These are phyloP conservation scores for Xylaria multiplex DNA, from an alignment of 2,329 filamentous ascomycete genomes.

Conservation along the genomic window DNA sequence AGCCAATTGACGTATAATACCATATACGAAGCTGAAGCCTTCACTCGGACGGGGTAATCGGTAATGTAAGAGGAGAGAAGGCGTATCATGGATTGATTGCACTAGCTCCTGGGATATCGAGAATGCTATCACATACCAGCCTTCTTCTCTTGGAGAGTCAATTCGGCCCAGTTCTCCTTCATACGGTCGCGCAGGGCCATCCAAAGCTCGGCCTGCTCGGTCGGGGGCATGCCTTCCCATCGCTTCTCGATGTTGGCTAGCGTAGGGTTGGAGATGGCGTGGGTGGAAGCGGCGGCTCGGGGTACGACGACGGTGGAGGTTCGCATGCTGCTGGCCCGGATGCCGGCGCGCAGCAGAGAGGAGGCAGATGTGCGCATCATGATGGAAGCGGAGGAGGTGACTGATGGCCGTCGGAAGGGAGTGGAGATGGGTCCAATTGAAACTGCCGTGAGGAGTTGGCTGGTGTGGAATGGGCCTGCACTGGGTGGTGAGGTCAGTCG, in stretches of 20 bases:
- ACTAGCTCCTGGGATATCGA: conserved; percentile 3
- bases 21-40: neutral
- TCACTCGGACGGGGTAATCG: neutral
- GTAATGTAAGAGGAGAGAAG: neutral
- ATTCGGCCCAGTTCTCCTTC: conserved; percentile 96
- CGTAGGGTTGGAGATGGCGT: conserved; percentile 97
- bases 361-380: conserved; percentile 67
- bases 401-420: conserved; percentile 31
- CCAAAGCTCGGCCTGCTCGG: conserved; percentile 99
- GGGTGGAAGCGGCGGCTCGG: conserved; percentile 72
- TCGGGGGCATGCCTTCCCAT: conserved; percentile 97
- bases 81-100: neutral
- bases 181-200: conserved; percentile 98
- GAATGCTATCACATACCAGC: conserved; percentile 76
- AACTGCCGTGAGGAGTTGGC: conserved; percentile 37
- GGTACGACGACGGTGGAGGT: conserved; percentile 54
- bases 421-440: conserved; percentile 46
- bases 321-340: conserved; percentile 53
- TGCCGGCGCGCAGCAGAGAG: conserved; percentile 61
- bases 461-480: conserved; percentile 24
- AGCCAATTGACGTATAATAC: conserved; percentile 18
- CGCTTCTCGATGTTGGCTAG: conserved; percentile 99
- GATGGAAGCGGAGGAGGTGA: conserved; percentile 25
- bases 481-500: conserved; percentile 28
- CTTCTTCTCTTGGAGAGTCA: conserved; percentile 98